These are phyloP conservation scores for Lipomyces yarrowii DNA, from an alignment of 1,139 yeast species.

Conservation along the genomic window DNA sequence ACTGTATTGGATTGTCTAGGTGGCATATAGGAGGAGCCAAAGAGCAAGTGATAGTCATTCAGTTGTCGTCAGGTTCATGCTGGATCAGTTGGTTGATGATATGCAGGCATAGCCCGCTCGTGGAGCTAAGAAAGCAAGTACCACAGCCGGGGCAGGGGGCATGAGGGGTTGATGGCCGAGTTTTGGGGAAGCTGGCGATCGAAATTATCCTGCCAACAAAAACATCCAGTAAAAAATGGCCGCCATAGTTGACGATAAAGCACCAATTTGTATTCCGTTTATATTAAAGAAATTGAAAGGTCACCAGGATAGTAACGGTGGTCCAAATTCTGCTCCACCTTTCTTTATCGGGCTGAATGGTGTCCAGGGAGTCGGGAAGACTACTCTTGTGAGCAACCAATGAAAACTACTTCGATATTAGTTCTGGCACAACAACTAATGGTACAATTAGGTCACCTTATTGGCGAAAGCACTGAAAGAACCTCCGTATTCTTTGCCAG, in stretches of 20 bases:
- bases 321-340: conserved; percentile 44
- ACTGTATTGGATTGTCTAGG: too few species aligned
- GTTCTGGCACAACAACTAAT: not conserved
- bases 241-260: conserved; percentile 19
- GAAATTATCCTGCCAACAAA: too few species aligned
- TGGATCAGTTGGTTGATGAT: too few species aligned
- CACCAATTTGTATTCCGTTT: conserved; percentile 18
- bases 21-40: too few species aligned
- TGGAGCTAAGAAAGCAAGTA: too few species aligned
- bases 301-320: not conserved
- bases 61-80: too few species aligned
- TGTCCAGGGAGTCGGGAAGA: conserved; percentile 93
- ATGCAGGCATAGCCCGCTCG: too few species aligned
- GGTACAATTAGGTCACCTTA: conserved; percentile 13
- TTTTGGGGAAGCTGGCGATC: too few species aligned
- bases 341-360: conserved; percentile 75
- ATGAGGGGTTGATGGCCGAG: too few species aligned
- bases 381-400: conserved; percentile 60
- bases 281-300: conserved; percentile 10
- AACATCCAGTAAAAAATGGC: not conserved
- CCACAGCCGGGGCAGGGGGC: too few species aligned
- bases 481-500: conserved; percentile 47
- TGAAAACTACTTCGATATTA: conserved; percentile 42
- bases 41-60: too few species aligned
- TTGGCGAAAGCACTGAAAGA: conserved; percentile 21